phyloP scores from a whole-genome alignment of 306 rosid genomes.

The Casuarina glauca region DNA sequence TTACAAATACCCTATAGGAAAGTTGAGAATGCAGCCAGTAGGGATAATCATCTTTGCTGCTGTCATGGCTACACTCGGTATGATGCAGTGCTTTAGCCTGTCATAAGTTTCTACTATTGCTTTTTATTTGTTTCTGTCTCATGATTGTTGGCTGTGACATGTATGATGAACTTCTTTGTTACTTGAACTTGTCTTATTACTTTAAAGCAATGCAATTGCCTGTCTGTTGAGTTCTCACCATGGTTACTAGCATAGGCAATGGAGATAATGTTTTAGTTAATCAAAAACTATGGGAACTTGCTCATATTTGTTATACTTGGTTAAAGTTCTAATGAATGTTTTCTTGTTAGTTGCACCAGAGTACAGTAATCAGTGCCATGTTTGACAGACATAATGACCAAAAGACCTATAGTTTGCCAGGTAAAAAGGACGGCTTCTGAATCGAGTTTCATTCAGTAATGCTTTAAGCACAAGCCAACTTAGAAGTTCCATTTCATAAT shows the following conservation, averaged over 20 bases:
- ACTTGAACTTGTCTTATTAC: background rate
- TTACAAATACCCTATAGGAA: constrained; percentile 84
- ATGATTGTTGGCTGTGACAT: background rate
- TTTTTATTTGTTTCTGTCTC: background rate
- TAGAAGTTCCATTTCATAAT: constrained; percentile 2
- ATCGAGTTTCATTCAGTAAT: background rate
- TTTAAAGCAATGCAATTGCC: background rate
- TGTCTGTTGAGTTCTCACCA: background rate
- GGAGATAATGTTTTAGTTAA: background rate
- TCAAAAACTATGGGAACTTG: background rate
- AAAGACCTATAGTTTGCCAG: background rate
- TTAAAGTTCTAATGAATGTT: background rate
- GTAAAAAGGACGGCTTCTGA: background rate
- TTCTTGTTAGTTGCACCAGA: background rate
- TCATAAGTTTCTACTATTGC: background rate
- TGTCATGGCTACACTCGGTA: constrained; percentile 93
- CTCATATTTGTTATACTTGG: background rate
- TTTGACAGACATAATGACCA: no score
- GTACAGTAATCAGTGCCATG: background rate
- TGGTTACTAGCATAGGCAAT: background rate
- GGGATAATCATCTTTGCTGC: constrained; percentile 95
- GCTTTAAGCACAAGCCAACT: background rate
- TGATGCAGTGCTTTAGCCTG: constrained; percentile 20
- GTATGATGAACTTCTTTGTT: background rate
- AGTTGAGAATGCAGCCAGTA: constrained; percentile 91